Base-by-base conservation (phyloP, 768 basidiomycete genomes). In the Lactarius trivialis region DNA sequence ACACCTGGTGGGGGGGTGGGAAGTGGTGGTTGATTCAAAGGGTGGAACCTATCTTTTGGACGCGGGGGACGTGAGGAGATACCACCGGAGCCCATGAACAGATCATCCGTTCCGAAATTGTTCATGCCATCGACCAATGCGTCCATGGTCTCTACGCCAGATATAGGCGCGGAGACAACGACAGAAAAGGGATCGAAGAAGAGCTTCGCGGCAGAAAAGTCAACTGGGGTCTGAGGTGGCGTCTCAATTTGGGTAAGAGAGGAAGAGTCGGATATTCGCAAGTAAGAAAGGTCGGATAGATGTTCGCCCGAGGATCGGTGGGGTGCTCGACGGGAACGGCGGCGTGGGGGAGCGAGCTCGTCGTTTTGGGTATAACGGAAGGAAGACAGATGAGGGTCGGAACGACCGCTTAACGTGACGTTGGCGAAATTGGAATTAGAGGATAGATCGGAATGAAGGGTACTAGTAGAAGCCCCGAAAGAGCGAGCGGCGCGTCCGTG, bases 51-150 rank as follows among this genome's bases (percentile, higher is more conserved):
- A 7, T 68, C 60, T 66, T 85, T 83, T 24, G 76, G 79, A 68
- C 84, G 83, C 63, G 84, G 79, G 53, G 80, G 73, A 17, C 82
- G 79, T 68, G 71, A 76, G 33, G 81, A 78, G 15, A 78, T 65
- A 56, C 76, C 74, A 49, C 68, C 76, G 56, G 67, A 65, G 50
- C 71, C 66, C 67, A 69, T 76, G 65, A 82, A 77, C 58, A 83
- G 72, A 65, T 85, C 79, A 59, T 89, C 85, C 49, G 79, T 81
- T 37, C 73, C 77, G 32, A 72, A 71, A 30, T 86, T 86, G 69
- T 93, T 93, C 91, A 93, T 93, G 9, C 88, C 89, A 66, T 92
- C 91, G 7, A 93, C 91, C 57, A 93, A 73, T 14, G 91, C 91
- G 71, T 93, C 91, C 85, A 93, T 88, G 9, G 84, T 85, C 74